phyloP scores from a whole-genome alignment of 495 filamentous ascomycete genomes.

The Hyphodiscus hymeniophilus region DNA sequence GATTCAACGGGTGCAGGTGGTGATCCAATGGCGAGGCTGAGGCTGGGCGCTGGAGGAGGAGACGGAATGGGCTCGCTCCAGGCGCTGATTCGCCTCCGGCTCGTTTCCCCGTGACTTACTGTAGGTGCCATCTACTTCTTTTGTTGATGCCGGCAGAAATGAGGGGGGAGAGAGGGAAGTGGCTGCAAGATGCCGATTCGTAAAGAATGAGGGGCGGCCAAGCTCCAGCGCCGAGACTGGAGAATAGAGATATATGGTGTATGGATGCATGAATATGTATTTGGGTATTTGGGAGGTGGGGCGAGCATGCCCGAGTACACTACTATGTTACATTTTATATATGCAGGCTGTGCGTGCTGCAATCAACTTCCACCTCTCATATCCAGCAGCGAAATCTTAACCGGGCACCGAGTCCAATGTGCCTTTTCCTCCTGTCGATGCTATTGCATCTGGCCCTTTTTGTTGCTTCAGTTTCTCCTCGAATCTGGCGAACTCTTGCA shows the following conservation, averaged over 20 bases:
- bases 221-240: not conserved
- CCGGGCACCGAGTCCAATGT: slow-evolving; percentile 53
- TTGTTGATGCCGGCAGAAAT: not conserved
- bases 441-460: slow-evolving; percentile 46
- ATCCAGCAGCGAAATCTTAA: slow-evolving; percentile 26
- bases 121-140: too few species aligned
- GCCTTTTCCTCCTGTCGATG: slow-evolving; percentile 55
- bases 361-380: too few species aligned
- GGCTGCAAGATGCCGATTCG: not conserved
- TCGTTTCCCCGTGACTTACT: too few species aligned
- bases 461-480: slow-evolving; percentile 86
- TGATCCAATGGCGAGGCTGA: too few species aligned
- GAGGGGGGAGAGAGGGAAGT: not conserved
- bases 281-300: too few species aligned
- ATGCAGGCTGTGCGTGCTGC: not conserved
- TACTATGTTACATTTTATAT: too few species aligned
- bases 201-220: not conserved
- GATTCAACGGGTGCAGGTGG: too few species aligned
- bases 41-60: too few species aligned
- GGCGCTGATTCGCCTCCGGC: too few species aligned
- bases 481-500: slow-evolving; percentile 89
- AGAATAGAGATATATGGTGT: not conserved
- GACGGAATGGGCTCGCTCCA: too few species aligned
- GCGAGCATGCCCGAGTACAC: too few species aligned
- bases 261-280: too few species aligned